A percentile compares a stretch with the other conserved stretches of the same genome.
phyloP scores from a whole-genome alignment of 805 yeast genomes.

The Candida ipomoeae region DNA sequence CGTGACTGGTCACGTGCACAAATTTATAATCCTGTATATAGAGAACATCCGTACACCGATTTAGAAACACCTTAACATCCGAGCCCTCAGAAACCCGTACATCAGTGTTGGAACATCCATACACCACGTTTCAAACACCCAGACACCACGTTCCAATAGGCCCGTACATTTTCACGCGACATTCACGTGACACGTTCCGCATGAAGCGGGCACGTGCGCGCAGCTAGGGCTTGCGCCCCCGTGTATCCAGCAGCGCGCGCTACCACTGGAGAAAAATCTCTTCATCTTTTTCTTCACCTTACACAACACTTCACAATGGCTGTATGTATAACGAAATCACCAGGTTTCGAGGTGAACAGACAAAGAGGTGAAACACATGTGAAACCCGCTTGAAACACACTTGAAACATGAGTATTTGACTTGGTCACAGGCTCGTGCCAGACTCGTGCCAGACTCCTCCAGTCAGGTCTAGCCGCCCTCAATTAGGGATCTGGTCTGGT shows the following conservation, averaged over 20 bases:
- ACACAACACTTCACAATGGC: conserved; percentile 19
- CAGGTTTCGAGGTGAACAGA: neutral
- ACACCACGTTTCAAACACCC: too few relatives aligned
- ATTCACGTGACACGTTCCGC: neutral
- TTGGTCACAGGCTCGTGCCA: too few relatives aligned
- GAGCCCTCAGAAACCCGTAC: too few relatives aligned
- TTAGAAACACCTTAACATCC: too few relatives aligned
- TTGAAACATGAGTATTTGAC: neutral
- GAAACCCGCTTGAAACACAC: neutral
- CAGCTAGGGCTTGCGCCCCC: conserved; percentile 16
- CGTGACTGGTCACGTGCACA: neutral
- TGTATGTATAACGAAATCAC: conserved; percentile 15
- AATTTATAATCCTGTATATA: neutral
- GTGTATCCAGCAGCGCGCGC: conserved; percentile 1
- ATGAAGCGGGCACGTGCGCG: neutral
- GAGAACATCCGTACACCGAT: too few relatives aligned
- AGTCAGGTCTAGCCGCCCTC: too few relatives aligned
- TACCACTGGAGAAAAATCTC: conserved; percentile 3
- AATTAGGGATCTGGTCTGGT: too few relatives aligned
- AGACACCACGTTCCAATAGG: neutral
- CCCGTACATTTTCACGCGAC: neutral
- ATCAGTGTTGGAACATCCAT: too few relatives aligned
- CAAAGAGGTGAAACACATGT: neutral
- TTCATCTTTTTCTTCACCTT: conserved; percentile 3
- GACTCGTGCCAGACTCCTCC: too few relatives aligned